These are phyloP conservation scores for Zymoseptoria crescenta DNA, from an alignment of 2,329 filamentous ascomycete genomes.

Conservation along the genomic window DNA sequence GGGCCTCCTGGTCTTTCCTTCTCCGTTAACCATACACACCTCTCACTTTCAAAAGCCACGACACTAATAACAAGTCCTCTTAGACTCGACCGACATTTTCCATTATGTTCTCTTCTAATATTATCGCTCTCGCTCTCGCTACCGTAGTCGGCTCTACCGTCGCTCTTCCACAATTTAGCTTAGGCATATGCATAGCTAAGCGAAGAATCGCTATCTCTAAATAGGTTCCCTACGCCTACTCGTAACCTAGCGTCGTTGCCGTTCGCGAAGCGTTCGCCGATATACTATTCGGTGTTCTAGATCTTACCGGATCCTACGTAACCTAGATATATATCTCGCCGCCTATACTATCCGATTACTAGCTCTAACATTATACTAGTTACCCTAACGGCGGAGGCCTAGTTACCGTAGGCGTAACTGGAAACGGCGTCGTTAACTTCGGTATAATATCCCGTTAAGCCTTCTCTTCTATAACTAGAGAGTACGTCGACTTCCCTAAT, in stretches of 20 bases:
- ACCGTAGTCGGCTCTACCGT: background rate
- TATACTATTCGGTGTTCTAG: constrained; percentile 6
- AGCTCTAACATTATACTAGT: background rate
- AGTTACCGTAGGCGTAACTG: constrained; percentile 4
- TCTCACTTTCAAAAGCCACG: background rate
- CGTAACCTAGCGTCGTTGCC: constrained; percentile 2
- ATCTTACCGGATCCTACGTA: constrained; percentile 6
- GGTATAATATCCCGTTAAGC: constrained; percentile 6
- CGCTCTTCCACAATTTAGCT: background rate
- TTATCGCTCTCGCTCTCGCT: background rate
- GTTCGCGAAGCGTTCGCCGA: constrained; percentile 1
- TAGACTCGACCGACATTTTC: background rate
- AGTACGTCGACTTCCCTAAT: constrained; percentile 6
- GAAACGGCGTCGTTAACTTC: constrained; percentile 1
- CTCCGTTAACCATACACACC: background rate
- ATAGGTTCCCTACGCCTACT: constrained; percentile 6
- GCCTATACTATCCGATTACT: background rate
- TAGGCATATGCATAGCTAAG: background rate
- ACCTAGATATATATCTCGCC: constrained; percentile 2
- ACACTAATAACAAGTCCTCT: background rate
- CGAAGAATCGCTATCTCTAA: background rate
- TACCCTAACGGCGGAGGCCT: constrained; percentile 3
- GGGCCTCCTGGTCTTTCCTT: background rate
- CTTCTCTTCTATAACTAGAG: constrained; percentile 11
- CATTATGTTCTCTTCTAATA: background rate